Evolutionary conservation across 805 yeast genomes (phyloP), one percentile per base, ranked within the genome.

Genomic region (Hanseniaspora lachancei): DNA sequence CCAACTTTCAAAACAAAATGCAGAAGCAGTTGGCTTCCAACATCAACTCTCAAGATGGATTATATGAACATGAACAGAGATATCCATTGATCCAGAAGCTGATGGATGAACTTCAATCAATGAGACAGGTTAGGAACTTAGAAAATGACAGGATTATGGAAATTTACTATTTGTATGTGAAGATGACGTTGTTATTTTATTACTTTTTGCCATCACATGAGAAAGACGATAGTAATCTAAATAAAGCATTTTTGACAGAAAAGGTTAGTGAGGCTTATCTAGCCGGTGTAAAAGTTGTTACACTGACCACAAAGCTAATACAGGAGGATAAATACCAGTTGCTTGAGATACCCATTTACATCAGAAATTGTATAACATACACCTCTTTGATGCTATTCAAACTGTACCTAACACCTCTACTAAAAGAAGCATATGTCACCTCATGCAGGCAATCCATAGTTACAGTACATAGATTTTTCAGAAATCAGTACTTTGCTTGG

Each of bases 401-500:
- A 61, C 73, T 89, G 43, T 95, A 88, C 63, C 71, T 87, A 57
- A 83, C 95, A 0, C 86, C 95, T 3, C 74, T 81, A 58, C 72
- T 88, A 49, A 67, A 84, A 48, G 62, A 83, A 53, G 67, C 79
- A 65, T 86, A 82, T 64, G 79, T 87, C 43, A 95, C 88, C 63
- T 84, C 95, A 34, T 89, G 96, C 1, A 77, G 97, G 60, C 96
- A 89, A 68, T 85, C 95, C 4, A 86, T 89, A 62, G 96, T 89
- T 15, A 89, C 96, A 0, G 95, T 88, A 2, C 96, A 89, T 68
- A 74, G 96, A 65, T 71, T 89, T 47, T 86, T 80, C 66, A 76
- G 96, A 68, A 89, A 89, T 64, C 89, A 91, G 68, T 73, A 88
- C 40, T 82, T 93, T 3, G 89, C 95, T 7, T 89, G 97, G 97